Evolutionary conservation across 768 basidiomycete species (phyloP).

Genomic region (Asterophora lycoperdoides): DNA sequence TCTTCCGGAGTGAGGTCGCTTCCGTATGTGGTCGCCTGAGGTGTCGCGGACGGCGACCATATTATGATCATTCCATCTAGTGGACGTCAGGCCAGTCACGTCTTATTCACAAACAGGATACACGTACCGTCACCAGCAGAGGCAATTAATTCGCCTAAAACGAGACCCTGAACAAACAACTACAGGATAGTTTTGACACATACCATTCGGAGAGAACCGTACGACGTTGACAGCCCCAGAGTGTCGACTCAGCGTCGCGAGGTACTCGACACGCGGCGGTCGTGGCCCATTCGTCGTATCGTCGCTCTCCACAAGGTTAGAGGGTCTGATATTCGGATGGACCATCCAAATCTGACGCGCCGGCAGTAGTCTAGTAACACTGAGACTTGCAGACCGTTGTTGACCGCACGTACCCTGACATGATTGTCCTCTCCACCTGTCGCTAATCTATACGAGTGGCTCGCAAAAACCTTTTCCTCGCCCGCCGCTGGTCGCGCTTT

Average conservation of each 20-base stretch:
- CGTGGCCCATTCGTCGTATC: conserved; percentile 30
- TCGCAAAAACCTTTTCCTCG: conserved; percentile 52
- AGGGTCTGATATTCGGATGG: conserved; percentile 81
- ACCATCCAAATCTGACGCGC: conserved; percentile 85
- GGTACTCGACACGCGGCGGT: conserved; percentile 89
- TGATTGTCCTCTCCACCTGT: conserved; percentile 97
- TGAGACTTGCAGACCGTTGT: conserved; percentile 9
- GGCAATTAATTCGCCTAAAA: conserved; percentile 81
- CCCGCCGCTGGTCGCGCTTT: conserved; percentile 63
- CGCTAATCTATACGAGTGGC: conserved; percentile 84
- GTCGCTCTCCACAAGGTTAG: conserved; percentile 45
- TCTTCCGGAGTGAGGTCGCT: conserved; percentile 78
- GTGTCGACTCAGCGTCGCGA: conserved; percentile 90
- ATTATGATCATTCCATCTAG: conserved; percentile 96
- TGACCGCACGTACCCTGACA: conserved; percentile 70
- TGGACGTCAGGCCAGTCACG: conserved; percentile 9
- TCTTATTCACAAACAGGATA: not conserved
- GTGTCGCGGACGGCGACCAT: conserved; percentile 81
- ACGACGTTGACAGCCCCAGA: conserved; percentile 96
- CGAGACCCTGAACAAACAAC: conserved; percentile 1
- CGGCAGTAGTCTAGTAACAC: conserved; percentile 10
- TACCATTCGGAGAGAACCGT: conserved; percentile 92
- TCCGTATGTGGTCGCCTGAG: conserved; percentile 73
- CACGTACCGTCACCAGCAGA: conserved; percentile 93
- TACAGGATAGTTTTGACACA: conserved; percentile 17